Evolutionary conservation across 108 stramenopile species (phyloP).

Genomic region (Schizochytrium sp.): DNA sequence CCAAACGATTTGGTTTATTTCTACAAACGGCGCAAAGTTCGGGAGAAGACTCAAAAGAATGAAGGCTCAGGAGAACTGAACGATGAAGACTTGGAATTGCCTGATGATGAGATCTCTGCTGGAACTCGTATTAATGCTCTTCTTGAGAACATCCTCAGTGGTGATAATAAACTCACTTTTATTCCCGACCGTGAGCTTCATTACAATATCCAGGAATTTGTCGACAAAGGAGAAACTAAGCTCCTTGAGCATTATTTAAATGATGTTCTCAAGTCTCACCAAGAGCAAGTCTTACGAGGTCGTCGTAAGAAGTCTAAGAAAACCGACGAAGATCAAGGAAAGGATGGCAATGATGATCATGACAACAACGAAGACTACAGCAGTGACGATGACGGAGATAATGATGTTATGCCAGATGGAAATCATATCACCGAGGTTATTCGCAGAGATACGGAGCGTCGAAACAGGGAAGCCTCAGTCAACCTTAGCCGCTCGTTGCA

Average conservation of each 20-base stretch:
- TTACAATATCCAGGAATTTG: background rate
- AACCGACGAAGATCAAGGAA: background rate
- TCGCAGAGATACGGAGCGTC: too few relatives aligned
- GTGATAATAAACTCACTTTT: background rate
- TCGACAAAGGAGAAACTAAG: conserved; percentile 24
- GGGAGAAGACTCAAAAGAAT: background rate
- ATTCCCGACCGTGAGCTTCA: background rate
- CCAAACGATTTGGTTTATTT: conserved; percentile 38
- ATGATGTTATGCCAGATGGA: background rate
- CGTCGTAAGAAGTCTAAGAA: background rate
- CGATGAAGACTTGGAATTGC: background rate
- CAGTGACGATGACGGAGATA: background rate
- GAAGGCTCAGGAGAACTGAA: background rate
- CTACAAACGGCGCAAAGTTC: background rate
- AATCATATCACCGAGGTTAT: background rate
- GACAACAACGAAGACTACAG: background rate
- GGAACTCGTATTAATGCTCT: conserved; percentile 29
- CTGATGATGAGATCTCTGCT: background rate
- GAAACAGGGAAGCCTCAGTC: too few relatives aligned
- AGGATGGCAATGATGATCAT: background rate
- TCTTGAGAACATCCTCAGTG: conserved; percentile 6
- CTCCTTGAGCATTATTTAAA: conserved; percentile 42
- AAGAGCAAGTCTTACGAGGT: background rate
- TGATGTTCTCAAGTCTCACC: background rate
- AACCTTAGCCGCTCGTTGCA: too few relatives aligned